Conservation (phyloP, 129 eudicot species). For the Arctium minus region DNA sequence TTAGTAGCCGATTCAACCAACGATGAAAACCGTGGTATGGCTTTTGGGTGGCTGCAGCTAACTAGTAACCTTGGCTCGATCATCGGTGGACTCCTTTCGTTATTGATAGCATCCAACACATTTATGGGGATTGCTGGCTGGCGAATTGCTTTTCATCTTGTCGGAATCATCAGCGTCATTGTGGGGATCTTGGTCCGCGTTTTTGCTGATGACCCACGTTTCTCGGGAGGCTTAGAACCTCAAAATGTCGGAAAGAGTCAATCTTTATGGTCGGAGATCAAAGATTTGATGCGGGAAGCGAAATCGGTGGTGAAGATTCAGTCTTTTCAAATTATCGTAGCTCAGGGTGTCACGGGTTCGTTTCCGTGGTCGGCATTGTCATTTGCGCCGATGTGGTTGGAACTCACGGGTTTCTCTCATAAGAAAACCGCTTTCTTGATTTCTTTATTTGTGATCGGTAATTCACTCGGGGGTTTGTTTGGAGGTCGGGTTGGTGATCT, state of each 20-base stretch:
- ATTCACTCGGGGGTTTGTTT: constrained; percentile 87
- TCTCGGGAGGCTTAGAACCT: constrained; percentile 22
- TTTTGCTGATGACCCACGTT: constrained; percentile 84
- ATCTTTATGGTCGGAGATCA: constrained; percentile 52
- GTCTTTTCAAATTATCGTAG: constrained; percentile 86
- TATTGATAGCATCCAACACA: constrained; percentile 72
- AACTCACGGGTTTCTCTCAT: constrained; percentile 80
- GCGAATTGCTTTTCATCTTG: constrained; percentile 88
- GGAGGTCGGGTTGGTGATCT: constrained; percentile 85
- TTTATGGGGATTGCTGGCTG: constrained; percentile 79
- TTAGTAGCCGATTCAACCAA: constrained; percentile 90
- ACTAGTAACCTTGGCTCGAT: constrained; percentile 89
- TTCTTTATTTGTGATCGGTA: constrained; percentile 59
- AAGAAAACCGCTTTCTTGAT: constrained; percentile 59
- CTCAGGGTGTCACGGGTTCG: constrained; percentile 93
- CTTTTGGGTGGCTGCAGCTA: constrained; percentile 93
- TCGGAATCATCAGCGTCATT: constrained; percentile 72
- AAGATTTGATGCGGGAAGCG: constrained; percentile 56
- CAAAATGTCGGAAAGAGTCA: constrained; percentile 14
- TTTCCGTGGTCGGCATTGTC: constrained; percentile 98
- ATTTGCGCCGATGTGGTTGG: constrained; percentile 97
- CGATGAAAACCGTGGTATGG: constrained; percentile 75
- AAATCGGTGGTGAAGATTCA: constrained; percentile 57
- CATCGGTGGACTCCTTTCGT: constrained; percentile 76
- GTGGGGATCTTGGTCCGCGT: constrained; percentile 80